Evolutionary conservation across 2,329 filamentous ascomycete genomes (phyloP), one percentile per base, ranked within the genome.

Genomic region (Apiospora pterosperma): DNA sequence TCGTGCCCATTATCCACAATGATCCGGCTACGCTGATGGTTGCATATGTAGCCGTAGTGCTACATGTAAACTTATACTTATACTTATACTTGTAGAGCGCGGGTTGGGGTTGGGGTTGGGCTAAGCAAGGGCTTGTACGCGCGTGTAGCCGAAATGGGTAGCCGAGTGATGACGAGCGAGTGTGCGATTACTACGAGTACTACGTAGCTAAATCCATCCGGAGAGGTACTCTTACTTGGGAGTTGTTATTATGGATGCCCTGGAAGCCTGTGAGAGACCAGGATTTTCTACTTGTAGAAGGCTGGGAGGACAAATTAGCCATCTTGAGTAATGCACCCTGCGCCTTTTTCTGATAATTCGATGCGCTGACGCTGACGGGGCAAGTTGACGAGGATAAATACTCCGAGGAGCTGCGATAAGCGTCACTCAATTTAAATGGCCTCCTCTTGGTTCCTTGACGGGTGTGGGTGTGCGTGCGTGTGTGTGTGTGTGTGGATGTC

Each of bases 341-440:
- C 60, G 38, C 39, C 19, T 31, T 55, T 58, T 38, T 61, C 36
- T 61, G 36, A 28, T 70, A 59, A 67, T 71, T 65, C 67, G 69
- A 68, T 69, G 69, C 66, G 70, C 71, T 67, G 66, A 62, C 66
- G 70, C 71, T 67, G 66, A 62, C 60, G 60, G 60, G 60, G 60
- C 60, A 36, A 42, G 38, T 71, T 69, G 65, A 67, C 69, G 66
- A 72, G 69, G 68, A 67, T 71, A 73, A 75, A 74, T 73, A 68
- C 69, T 73, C 72, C 72, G 72, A 74, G 66, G 72, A 74, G 66
- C 67, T 62, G 63, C 72, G 72, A 74, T 74, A 75, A 73, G 71
- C 70, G 69, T 73, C 62, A 65, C 71, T 72, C 68, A 70, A 74
- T 42, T 62, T 71, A 69, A 69, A 71, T 70, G 65, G 64, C 55